These are phyloP conservation scores for Cyclotella baltica DNA, from an alignment of 108 stramenopile genomes.

Conservation along the genomic window DNA sequence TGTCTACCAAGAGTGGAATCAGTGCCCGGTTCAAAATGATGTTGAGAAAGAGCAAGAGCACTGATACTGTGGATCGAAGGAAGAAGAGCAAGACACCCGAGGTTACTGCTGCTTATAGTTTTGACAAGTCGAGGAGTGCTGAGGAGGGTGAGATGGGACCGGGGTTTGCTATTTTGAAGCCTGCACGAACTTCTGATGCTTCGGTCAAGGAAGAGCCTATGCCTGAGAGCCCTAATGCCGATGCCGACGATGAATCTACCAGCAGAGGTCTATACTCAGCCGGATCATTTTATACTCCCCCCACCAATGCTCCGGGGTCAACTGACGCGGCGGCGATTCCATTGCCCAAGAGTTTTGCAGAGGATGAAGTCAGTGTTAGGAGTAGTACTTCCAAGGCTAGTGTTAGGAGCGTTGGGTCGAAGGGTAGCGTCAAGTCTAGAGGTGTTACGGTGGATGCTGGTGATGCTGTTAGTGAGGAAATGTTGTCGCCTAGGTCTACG, in stretches of 20 bases:
- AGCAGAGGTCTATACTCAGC: slow-evolving; percentile 12
- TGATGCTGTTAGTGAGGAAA: too few relatives aligned
- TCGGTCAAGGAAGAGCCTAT: slow-evolving; percentile 6
- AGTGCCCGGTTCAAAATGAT: slow-evolving; percentile 42
- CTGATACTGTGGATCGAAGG: slow-evolving; percentile 24
- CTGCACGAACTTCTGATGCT: slow-evolving; percentile 23
- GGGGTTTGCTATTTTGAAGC: slow-evolving; percentile 47
- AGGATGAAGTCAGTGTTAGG: slow-evolving; percentile 25
- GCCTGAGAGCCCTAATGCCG: background rate
- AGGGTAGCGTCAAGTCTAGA: too few relatives aligned
- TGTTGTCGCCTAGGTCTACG: too few relatives aligned
- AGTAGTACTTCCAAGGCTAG: too few relatives aligned
- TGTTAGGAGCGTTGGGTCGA: too few relatives aligned
- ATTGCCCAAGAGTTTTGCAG: slow-evolving; percentile 29
- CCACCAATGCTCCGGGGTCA: background rate
- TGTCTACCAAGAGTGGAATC: slow-evolving; percentile 45
- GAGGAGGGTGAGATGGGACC: slow-evolving; percentile 39
- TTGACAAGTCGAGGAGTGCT: slow-evolving; percentile 4
- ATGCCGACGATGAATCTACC: slow-evolving; percentile 16
- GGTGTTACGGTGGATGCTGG: too few relatives aligned
- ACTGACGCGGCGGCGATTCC: slow-evolving; percentile 22
- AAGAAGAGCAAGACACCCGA: slow-evolving; percentile 29
- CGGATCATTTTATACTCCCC: slow-evolving; percentile 29
- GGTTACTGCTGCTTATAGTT: background rate
- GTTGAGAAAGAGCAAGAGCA: slow-evolving; percentile 39